Percentiles rank a stretch among this genome's conserved stretches.
Conservation (phyloP, 805 yeast species). For the Cyberlindnera lachancei region DNA sequence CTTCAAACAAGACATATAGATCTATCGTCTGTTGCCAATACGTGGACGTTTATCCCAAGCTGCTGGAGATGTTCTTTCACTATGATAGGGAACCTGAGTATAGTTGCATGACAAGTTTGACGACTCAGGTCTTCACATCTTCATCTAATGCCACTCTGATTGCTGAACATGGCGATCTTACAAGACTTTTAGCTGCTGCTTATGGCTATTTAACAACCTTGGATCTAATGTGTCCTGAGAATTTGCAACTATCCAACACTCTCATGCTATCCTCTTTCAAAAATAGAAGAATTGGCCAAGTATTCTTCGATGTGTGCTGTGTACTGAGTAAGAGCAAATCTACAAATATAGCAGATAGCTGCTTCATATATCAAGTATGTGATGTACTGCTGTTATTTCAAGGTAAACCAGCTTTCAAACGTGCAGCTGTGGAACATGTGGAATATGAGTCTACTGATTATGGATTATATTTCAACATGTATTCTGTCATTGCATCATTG, state of each 20-base stretch:
- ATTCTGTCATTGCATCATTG: constrained; percentile 60
- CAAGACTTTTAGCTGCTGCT: constrained; percentile 53
- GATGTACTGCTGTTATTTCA: constrained; percentile 66
- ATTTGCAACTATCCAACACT: constrained; percentile 26
- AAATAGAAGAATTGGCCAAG: constrained; percentile 70
- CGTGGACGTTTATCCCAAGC: constrained; percentile 71
- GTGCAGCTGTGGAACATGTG: constrained; percentile 77
- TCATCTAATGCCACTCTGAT: constrained; percentile 63
- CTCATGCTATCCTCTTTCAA: constrained; percentile 32
- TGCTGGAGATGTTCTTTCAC: constrained; percentile 61
- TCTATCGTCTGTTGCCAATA: constrained; percentile 66
- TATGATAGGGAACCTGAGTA: constrained; percentile 76
- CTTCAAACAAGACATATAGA: constrained; percentile 52
- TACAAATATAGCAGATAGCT: constrained; percentile 34
- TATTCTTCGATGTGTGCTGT: constrained; percentile 73
- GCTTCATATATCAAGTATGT: constrained; percentile 53
- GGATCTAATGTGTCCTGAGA: constrained; percentile 36
- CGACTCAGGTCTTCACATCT: constrained; percentile 77
- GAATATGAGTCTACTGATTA: constrained; percentile 85
- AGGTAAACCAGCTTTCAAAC: constrained; percentile 63
- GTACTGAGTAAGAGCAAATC: constrained; percentile 63
- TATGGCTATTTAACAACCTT: constrained; percentile 56
- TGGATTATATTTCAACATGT: constrained; percentile 24
- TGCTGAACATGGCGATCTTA: constrained; percentile 55
- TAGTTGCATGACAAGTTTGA: constrained; percentile 60